Base-by-base conservation (phyloP, 768 basidiomycete species). In the Tulasnella sp. region DNA sequence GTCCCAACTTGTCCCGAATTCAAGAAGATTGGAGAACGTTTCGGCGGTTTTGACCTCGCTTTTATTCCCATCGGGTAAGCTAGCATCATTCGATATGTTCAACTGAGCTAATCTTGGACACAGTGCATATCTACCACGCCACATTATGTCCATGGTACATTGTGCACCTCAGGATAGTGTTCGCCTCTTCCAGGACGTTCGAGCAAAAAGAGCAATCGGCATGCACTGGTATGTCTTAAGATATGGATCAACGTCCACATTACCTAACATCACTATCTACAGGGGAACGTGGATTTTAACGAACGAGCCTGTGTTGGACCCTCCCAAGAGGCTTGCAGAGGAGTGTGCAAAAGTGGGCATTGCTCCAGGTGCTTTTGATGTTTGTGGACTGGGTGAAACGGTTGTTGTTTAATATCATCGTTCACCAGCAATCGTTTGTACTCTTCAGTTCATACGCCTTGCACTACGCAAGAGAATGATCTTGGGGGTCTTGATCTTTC, bases 1-100 rank as follows among this genome's bases (percentile, higher is more conserved):
- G 68, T 74, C 1, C 74, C 79, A 0, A 63, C 69, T 9, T 86
- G 83, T 60, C 84, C 83, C 4, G 83, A 73, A 3, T 88, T 88
- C 63, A 71, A 72, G 59, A 73, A 81, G 62, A 79, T 88, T 45
- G 84, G 83, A 2, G 67, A 73, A 42, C 62, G 60, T 9, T 77
- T 77, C 55, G 79, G 78, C 0, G 72, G 70, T 0, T 78, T 85
- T 57, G 81, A 84, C 59, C 64, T 83, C 28, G 78, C 78, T 3
- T 61, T 83, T 62, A 78, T 85, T 53, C 82, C 83, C 0, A 72
- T 73, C 37, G 72, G 72, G 59, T 59, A 33, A 5, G 58, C n/a
- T 13, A n/a, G 5, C 5, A n/a, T 0, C 4, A 20, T 22, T 46
- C 31, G 3, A 24, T n/a, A 16, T 10, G 15, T 15, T 19, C 52